phyloP scores from a whole-genome alignment of 1,284 basidiomycete species.

The Spongiforma sp. region DNA sequence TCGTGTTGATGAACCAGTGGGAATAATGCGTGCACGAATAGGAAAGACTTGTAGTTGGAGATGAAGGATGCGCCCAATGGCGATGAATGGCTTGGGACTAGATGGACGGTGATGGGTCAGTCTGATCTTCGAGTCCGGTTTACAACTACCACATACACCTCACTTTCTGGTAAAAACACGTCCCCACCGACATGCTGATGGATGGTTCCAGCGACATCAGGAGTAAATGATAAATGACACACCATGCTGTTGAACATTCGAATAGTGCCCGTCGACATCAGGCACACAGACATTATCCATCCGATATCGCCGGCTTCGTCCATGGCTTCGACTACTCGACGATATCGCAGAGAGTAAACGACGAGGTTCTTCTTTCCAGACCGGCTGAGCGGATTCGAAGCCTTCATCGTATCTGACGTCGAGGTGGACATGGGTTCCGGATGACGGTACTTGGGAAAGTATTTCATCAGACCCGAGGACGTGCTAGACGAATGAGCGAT shows the following conservation, averaged over 20 bases:
- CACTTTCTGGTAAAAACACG: constrained; percentile 6
- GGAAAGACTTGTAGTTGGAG: constrained; percentile 27
- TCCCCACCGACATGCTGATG: constrained; percentile 24
- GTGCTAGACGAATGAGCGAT: constrained; percentile 29
- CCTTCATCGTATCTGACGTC: constrained; percentile 16
- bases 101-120: no score
- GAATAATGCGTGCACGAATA: constrained; percentile 31
- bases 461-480: constrained; percentile 23
- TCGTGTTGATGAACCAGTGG: constrained; percentile 30
- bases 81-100: constrained; percentile 27
- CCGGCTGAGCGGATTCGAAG: constrained; percentile 15
- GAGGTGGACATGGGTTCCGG: constrained; percentile 27
- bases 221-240: neutral
- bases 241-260: constrained; percentile 32
- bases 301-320: constrained; percentile 16
- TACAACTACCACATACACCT: constrained; percentile 14
- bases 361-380: constrained; percentile 23
- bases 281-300: constrained; percentile 23
- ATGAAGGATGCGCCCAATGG: constrained; percentile 30
- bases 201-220: constrained; percentile 1
- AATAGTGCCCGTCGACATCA: constrained; percentile 29
- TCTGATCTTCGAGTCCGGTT: neutral
- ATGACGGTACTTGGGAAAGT: constrained; percentile 30
- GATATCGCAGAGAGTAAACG: constrained; percentile 26
- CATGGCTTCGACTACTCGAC: constrained; percentile 19